These are phyloP conservation scores for Centaurea solstitialis DNA, from an alignment of 129 eudicot genomes.

Conservation along the genomic window DNA sequence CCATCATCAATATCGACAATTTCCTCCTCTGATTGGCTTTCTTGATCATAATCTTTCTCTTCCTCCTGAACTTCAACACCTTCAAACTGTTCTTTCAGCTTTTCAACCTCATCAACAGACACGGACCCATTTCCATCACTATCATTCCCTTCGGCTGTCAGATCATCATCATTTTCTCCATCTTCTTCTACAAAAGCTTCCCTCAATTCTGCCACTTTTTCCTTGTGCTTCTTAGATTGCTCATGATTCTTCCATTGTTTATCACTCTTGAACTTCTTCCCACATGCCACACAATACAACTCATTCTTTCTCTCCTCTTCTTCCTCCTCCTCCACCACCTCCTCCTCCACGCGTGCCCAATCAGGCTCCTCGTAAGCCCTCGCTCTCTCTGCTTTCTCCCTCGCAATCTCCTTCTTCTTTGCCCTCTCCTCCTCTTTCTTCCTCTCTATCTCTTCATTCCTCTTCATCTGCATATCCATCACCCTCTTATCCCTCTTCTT, in stretches of 20 bases:
- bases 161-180: conserved; percentile 18
- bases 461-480: conserved; percentile 87
- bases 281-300: conserved; percentile 83
- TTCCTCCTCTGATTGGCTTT: conserved; percentile 44
- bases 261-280: conserved; percentile 96
- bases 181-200: conserved; percentile 67
- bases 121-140: conserved; percentile 43
- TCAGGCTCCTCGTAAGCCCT: conserved; percentile 76
- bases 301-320: conserved; percentile 55
- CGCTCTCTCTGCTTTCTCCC: conserved; percentile 71
- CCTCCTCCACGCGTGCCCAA: conserved; percentile 78
- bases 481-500: conserved; percentile 99
- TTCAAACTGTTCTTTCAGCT: conserved; percentile 50
- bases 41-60: conserved; percentile 35
- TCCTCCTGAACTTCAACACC: conserved; percentile 40
- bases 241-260: conserved; percentile 99
- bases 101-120: conserved; percentile 53
- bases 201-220: conserved; percentile 81
- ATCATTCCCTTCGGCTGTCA: conserved; percentile 19
- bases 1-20: conserved; percentile 31
- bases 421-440: conserved; percentile 69
- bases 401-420: conserved; percentile 62
- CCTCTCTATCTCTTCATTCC: conserved; percentile 80
- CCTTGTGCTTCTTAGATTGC: conserved; percentile 95
- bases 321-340: conserved; percentile 48